phyloP scores from a whole-genome alignment of 1,284 basidiomycete species.

The Phylloporus sp. region DNA sequence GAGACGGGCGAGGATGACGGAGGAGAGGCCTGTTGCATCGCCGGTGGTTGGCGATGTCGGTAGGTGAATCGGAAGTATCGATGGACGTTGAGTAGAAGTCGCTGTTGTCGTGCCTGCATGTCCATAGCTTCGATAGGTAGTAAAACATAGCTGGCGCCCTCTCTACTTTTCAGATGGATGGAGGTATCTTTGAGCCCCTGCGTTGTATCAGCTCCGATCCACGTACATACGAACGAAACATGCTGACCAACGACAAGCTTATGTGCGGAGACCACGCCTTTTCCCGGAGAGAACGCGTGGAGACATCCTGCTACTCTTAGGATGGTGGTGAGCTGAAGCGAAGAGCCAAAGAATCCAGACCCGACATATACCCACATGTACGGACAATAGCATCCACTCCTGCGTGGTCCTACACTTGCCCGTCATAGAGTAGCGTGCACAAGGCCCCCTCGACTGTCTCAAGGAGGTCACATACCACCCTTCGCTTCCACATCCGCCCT shows the following conservation, averaged over 20 bases:
- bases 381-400: conserved; percentile 71
- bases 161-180: conserved; percentile 64
- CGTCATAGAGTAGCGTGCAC: conserved; percentile 72
- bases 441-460: conserved; percentile 75
- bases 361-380: conserved; percentile 71
- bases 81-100: background rate
- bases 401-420: conserved; percentile 41
- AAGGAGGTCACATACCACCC: too few species aligned
- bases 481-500: conserved; percentile 25
- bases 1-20: too few species aligned
- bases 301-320: conserved; percentile 41
- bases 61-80: too few species aligned
- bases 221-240: conserved; percentile 7
- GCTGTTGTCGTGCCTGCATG: background rate
- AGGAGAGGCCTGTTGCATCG: too few species aligned
- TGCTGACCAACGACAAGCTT: conserved; percentile 75
- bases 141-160: too few species aligned
- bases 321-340: conserved; percentile 34
- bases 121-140: conserved; percentile 9
- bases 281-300: too few species aligned
- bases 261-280: conserved; percentile 86
- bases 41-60: too few species aligned
- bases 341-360: background rate
- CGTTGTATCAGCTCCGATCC: too few species aligned
- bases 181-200: conserved; percentile 77